Evolutionary conservation across 129 eudicot genomes (phyloP), one percentile per base, ranked within the genome.

Genomic region (Pulicaria dysenterica): DNA sequence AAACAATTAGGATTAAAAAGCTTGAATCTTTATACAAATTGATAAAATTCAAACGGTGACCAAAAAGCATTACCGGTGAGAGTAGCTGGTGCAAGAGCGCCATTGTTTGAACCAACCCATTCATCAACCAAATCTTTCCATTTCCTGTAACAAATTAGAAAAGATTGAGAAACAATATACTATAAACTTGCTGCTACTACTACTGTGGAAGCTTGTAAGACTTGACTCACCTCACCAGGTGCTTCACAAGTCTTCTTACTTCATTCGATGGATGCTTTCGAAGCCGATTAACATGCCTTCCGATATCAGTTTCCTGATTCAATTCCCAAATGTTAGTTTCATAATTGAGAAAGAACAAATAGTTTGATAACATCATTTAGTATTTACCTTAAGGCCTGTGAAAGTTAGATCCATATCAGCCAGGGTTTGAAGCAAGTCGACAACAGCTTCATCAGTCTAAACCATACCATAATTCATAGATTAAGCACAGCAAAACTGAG

Each of bases 41-140:
- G 4, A 58, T 36, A 34, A 58, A 34, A 36, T 24, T 24, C 45
- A 38, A 37, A 59, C 3, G 13, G 7, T n/a, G 67, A 57, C 19
- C 58, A 68, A 36, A 34, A 0, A 7, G 2, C 17, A 39, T 73
- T 85, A 92, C 96, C 96, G 41, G 84, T 84, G 37, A 83, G 79
- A 75, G 79, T 76, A 60, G 91, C 60, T 8, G 83, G 82, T 46
- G 82, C 80, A 46, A 39, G 61, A 40, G 66, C 83, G 11, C 85
- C 82, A 36, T 73, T 83, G 79, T 84, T 84, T 0, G 79, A 78
- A 77, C 82, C 92, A 44, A 90, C 98, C 98, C 98, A 93, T 70
- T 93, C 95, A 74, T 93, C 98, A 65, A 93, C 98, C 74, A 92
- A 82, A 54, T 90, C 95, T 77, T 90, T 93, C 96, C 98, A 90